Evolutionary conservation across 352 stramenopile genomes (phyloP).

Genomic region (Peronospora belbahrii): DNA sequence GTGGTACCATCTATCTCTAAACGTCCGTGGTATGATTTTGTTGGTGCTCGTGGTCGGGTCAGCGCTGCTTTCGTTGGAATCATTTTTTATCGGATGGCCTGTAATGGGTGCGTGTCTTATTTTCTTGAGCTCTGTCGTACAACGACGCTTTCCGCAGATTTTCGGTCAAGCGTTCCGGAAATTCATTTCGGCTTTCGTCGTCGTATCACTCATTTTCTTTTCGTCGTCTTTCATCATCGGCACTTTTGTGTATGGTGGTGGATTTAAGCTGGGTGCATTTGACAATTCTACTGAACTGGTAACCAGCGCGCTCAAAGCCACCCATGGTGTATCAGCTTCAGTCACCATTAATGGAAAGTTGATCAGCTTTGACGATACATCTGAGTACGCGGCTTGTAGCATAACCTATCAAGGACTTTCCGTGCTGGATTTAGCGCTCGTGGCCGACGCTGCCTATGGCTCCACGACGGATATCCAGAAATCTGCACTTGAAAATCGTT

Average conservation of each 20-base stretch:
- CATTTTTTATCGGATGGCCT: conserved; percentile 64
- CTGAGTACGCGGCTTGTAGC: conserved; percentile 63
- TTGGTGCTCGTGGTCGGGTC: conserved; percentile 44
- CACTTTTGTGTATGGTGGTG: conserved; percentile 52
- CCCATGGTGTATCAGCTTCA: conserved; percentile 22
- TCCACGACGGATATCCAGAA: conserved; percentile 57
- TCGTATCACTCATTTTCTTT: conserved; percentile 79
- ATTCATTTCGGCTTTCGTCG: conserved; percentile 65
- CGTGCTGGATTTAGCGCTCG: conserved; percentile 71
- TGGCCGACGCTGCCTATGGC: conserved; percentile 71
- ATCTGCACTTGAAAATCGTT: conserved; percentile 51
- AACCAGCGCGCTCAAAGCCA: conserved; percentile 18
- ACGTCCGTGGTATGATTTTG: conserved; percentile 37
- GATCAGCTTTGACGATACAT: conserved; percentile 42
- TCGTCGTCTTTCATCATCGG: conserved; percentile 70
- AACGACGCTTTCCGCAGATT: conserved; percentile 67
- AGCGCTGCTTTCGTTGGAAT: conserved; percentile 48
- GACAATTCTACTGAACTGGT: conserved; percentile 34
- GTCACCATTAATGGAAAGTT: conserved; percentile 36
- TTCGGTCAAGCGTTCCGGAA: conserved; percentile 65
- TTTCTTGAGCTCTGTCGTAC: conserved; percentile 52
- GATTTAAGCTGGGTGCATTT: conserved; percentile 46
- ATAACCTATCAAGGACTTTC: conserved; percentile 49
- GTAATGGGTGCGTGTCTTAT: conserved; percentile 70
- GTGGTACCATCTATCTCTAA: conserved; percentile 45